Percentiles rank a stretch among this genome's conserved stretches.
Evolutionary conservation across 2,329 filamentous ascomycete species (phyloP).

Genomic region (Fusarium aywerte): DNA sequence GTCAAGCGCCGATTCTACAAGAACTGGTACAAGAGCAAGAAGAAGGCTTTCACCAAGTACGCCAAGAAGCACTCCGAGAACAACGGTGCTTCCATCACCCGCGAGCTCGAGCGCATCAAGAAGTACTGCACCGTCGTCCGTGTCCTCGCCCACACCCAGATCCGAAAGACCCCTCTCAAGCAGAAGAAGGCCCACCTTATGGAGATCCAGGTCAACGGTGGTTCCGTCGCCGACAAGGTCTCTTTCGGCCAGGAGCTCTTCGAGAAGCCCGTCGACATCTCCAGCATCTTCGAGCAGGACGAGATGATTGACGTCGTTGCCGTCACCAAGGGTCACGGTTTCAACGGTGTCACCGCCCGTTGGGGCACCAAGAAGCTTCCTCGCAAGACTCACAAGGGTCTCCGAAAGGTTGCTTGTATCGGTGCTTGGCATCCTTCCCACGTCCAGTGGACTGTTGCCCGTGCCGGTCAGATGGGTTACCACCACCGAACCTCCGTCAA

Average conservation of each 20-base stretch:
- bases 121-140: conserved; percentile 99
- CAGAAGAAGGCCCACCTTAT: conserved; percentile 99
- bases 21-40: conserved; percentile 99
- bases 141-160: conserved; percentile 98
- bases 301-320: conserved; percentile 99
- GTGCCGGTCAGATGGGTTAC: conserved; percentile 99
- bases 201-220: conserved; percentile 99
- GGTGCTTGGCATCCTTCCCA: conserved; percentile 99
- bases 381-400: conserved; percentile 99
- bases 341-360: conserved; percentile 94
- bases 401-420: conserved; percentile 99
- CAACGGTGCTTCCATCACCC: conserved; percentile 88
- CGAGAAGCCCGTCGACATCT: conserved; percentile 97
- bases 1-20: conserved; percentile 99
- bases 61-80: conserved; percentile 99
- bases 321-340: conserved; percentile 99
- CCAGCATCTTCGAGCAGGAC: conserved; percentile 97
- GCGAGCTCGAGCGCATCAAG: conserved; percentile 99
- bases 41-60: conserved; percentile 99
- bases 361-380: conserved; percentile 99
- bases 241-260: conserved; percentile 94
- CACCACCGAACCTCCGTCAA: conserved; percentile 99
- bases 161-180: conserved; percentile 99
- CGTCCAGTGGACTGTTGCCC: conserved; percentile 99
- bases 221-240: conserved; percentile 95